These are phyloP conservation scores for Spergularia bocconei DNA, from an alignment of 148 eudicot species.

Conservation along the genomic window DNA sequence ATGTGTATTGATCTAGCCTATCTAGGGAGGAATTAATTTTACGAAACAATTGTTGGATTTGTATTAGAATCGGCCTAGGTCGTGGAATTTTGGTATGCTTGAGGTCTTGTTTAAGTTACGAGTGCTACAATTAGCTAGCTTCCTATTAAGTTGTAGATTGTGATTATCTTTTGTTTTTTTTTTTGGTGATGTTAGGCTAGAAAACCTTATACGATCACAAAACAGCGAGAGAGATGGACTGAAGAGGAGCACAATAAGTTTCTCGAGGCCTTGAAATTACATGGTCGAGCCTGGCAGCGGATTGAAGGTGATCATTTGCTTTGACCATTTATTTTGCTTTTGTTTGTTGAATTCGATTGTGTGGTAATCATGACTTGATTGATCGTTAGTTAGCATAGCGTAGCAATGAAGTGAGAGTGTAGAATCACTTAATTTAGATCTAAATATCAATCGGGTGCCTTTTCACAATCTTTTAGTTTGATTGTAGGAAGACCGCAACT, in stretches of 20 bases:
- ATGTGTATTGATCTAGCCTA: no score
- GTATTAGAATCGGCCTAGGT: background rate
- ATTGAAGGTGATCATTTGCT: constrained; percentile 70
- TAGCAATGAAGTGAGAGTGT: background rate
- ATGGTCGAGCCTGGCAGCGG: constrained; percentile 99
- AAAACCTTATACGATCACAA: constrained; percentile 95
- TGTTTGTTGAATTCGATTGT: background rate
- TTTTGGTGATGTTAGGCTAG: constrained; percentile 50
- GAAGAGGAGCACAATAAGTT: constrained; percentile 96
- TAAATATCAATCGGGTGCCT: background rate
- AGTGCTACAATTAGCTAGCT: background rate
- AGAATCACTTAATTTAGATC: background rate
- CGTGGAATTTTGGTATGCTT: background rate
- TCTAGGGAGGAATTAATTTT: no score
- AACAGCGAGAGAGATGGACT: constrained; percentile 98
- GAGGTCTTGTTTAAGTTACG: background rate
- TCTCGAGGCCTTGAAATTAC: constrained; percentile 89
- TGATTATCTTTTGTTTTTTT: constrained; percentile 1
- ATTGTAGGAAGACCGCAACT: background rate
- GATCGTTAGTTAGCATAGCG: constrained; percentile 1
- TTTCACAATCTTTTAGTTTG: background rate
- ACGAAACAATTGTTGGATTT: background rate
- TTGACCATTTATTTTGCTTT: background rate
- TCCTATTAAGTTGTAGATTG: background rate
- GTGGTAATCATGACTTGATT: background rate